phyloP scores from a whole-genome alignment of 108 stramenopile genomes.

The Tribonema minus region DNA sequence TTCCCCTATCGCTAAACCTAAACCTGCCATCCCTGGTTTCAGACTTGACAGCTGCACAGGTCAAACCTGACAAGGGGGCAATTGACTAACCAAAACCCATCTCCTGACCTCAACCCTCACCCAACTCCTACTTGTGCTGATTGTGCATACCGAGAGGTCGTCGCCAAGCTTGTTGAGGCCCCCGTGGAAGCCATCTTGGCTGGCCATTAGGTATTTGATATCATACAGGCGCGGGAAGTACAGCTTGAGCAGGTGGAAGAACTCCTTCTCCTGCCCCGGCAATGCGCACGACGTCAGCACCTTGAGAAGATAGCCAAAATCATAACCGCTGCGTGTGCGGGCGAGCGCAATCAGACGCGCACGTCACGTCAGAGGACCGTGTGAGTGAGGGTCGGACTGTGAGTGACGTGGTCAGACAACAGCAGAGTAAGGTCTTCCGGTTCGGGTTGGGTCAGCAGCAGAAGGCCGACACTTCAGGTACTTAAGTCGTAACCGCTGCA shows the following conservation, averaged over 20 bases:
- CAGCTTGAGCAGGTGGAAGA: slow-evolving; percentile 82
- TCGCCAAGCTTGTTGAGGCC: slow-evolving; percentile 69
- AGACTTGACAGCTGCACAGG: background rate
- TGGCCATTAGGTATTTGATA: slow-evolving; percentile 92
- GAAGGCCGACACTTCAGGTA: no score
- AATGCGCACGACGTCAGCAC: slow-evolving; percentile 61
- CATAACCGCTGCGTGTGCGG: no score
- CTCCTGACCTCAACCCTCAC: background rate
- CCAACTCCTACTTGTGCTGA: no score
- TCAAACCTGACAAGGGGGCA: background rate
- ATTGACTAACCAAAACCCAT: background rate
- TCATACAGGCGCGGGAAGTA: slow-evolving; percentile 98
- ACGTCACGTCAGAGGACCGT: no score
- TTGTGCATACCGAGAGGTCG: no score
- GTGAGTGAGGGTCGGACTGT: no score
- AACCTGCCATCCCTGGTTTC: background rate
- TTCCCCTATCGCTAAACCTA: background rate
- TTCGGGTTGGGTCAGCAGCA: no score
- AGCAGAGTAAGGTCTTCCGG: no score
- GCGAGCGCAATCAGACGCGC: no score
- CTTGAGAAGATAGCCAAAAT: slow-evolving; percentile 95
- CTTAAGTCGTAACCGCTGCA: no score
- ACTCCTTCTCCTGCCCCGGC: slow-evolving; percentile 63
- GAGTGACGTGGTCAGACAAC: no score
- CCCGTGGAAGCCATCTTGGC: slow-evolving; percentile 76